Conservation (phyloP, 2,329 filamentous ascomycete genomes). For the Paecilomyces variotii region DNA sequence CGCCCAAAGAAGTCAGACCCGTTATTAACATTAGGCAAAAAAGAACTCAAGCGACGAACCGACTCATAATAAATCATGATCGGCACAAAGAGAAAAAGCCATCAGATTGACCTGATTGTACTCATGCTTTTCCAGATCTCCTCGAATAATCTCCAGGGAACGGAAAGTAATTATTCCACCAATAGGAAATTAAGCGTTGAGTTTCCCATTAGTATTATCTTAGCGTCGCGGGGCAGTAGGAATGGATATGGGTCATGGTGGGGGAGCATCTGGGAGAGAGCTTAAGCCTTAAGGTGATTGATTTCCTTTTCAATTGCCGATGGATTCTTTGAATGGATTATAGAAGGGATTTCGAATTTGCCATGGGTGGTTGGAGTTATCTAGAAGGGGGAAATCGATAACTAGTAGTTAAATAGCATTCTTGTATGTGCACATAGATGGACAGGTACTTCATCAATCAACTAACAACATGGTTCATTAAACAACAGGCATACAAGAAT, state of each 20-base stretch:
- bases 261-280: not conserved
- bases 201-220: not conserved
- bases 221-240: not conserved
- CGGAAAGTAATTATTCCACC: constrained; percentile 4
- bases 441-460: no score
- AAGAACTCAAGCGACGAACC: no score
- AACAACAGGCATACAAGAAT: not conserved
- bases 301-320: not conserved
- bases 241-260: not conserved
- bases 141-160: not conserved
- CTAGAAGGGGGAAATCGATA: no score
- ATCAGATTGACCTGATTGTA: not conserved
- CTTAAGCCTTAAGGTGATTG: no score
- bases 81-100: not conserved
- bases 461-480: not conserved
- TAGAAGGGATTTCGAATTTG: no score
- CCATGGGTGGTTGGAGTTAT: no score
- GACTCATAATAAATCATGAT: not conserved
- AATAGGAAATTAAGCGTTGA: constrained; percentile 1
- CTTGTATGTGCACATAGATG: no score
- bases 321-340: not conserved
- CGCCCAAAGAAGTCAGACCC: not conserved
- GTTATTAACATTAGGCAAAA: not conserved
- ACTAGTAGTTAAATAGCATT: no score
- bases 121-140: not conserved